Evolutionary conservation across 2,329 filamentous ascomycete genomes (phyloP).

Genomic region (Cladobotryum protrusum): DNA sequence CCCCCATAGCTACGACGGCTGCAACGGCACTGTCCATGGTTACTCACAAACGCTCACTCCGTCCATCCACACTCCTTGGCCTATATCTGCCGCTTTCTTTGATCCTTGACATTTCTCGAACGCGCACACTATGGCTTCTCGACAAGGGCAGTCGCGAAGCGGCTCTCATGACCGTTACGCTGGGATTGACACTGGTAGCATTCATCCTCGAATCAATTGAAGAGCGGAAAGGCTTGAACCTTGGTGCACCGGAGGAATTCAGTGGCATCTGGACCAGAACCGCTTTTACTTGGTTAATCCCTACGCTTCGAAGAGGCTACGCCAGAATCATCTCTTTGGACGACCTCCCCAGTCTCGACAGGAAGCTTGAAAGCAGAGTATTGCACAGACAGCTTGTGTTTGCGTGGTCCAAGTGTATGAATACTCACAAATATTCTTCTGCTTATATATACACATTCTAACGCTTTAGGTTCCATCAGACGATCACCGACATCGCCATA

Average conservation of each 20-base stretch:
- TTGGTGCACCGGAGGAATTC: constrained; percentile 13
- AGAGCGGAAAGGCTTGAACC: constrained; percentile 12
- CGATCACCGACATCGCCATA: constrained; percentile 11
- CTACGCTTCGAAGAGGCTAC: constrained; percentile 16
- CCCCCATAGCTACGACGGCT: constrained; percentile 10
- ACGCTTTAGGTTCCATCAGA: constrained; percentile 7
- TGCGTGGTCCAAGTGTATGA: constrained; percentile 15
- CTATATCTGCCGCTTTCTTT: constrained; percentile 16
- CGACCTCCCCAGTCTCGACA: constrained; percentile 19
- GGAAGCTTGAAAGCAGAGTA: constrained; percentile 12
- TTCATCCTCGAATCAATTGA: constrained; percentile 17
- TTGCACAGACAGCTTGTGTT: constrained; percentile 12
- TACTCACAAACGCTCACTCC: constrained; percentile 17
- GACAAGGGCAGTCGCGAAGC: constrained; percentile 5
- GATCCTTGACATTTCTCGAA: constrained; percentile 16
- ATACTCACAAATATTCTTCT: neutral
- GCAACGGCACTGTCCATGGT: constrained; percentile 15
- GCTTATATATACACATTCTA: too few relatives aligned
- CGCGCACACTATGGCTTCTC: constrained; percentile 17
- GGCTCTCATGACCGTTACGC: constrained; percentile 11
- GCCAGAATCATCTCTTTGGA: constrained; percentile 14
- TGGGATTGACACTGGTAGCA: constrained; percentile 11
- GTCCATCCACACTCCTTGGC: constrained; percentile 20
- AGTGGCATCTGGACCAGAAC: constrained; percentile 18
- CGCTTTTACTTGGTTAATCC: constrained; percentile 17